Percentiles rank a stretch among this genome's conserved stretches.
These are phyloP conservation scores for Silene latifolia DNA, from an alignment of 148 eudicot genomes.

Conservation along the genomic window DNA sequence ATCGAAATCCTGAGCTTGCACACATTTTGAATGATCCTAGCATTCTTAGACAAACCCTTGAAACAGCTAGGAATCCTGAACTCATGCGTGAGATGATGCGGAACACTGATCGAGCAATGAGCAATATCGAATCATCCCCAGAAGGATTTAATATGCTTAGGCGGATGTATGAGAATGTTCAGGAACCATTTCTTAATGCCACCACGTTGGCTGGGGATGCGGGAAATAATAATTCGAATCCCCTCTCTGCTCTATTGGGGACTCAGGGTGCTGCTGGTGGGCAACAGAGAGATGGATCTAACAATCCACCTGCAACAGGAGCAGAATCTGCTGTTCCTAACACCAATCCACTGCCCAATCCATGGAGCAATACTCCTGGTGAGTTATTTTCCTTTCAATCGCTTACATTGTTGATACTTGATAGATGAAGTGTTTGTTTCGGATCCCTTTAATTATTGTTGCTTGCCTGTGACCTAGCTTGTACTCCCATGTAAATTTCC, in stretches of 20 bases:
- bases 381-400: constrained; percentile 24
- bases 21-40: constrained; percentile 93
- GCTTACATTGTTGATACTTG: background rate
- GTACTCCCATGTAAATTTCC: background rate
- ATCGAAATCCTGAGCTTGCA: constrained; percentile 93
- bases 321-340: constrained; percentile 69
- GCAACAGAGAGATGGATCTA: constrained; percentile 56
- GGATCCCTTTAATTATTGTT: background rate
- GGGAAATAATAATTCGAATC: constrained; percentile 66
- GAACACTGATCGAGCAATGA: constrained; percentile 99
- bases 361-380: constrained; percentile 77
- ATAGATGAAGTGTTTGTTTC: background rate
- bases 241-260: constrained; percentile 86
- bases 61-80: constrained; percentile 96
- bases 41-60: constrained; percentile 88
- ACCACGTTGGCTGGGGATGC: constrained; percentile 70
- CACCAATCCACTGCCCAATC: constrained; percentile 85
- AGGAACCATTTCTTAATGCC: constrained; percentile 95
- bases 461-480: background rate
- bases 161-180: constrained; percentile 99
- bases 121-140: constrained; percentile 96
- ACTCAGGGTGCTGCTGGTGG: constrained; percentile 55
- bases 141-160: constrained; percentile 99
- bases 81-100: constrained; percentile 99
- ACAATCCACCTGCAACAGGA: constrained; percentile 59